These are phyloP conservation scores for Scleroderma bovista DNA, from an alignment of 768 basidiomycete genomes.

Conservation along the genomic window DNA sequence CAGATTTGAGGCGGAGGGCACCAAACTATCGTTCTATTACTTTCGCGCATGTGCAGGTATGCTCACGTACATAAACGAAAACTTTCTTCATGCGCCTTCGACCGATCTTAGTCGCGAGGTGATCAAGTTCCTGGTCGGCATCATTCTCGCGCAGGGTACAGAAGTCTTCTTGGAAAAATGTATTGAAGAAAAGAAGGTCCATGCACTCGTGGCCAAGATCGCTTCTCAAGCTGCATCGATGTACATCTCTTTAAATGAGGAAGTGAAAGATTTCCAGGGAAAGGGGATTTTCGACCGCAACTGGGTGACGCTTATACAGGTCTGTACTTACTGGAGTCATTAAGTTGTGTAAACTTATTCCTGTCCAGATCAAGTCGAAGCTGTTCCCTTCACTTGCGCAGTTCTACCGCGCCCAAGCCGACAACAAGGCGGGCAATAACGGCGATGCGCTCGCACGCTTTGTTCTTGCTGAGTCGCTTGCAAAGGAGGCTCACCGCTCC, in stretches of 20 bases:
- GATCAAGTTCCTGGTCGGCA: slow-evolving; percentile 83
- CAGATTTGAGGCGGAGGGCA: slow-evolving; percentile 82
- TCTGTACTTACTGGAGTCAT: slow-evolving; percentile 21
- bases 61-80: slow-evolving; percentile 98
- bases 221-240: slow-evolving; percentile 76
- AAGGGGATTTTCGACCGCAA: slow-evolving; percentile 94
- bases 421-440: slow-evolving; percentile 69
- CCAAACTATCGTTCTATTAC: slow-evolving; percentile 92
- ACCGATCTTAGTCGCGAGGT: slow-evolving; percentile 93
- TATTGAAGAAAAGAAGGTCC: slow-evolving; percentile 85
- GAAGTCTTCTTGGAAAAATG: slow-evolving; percentile 97
- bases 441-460: slow-evolving; percentile 84
- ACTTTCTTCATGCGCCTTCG: slow-evolving; percentile 96
- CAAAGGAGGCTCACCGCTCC: slow-evolving; percentile 76
- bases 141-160: slow-evolving; percentile 90
- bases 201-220: slow-evolving; percentile 74
- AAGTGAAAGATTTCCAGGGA: slow-evolving; percentile 94
- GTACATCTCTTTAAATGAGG: slow-evolving; percentile 81
- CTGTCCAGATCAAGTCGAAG: slow-evolving; percentile 79
- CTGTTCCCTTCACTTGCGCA: slow-evolving; percentile 83
- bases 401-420: slow-evolving; percentile 79
- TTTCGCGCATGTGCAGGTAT: slow-evolving; percentile 89
- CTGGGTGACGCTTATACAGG: slow-evolving; percentile 87
- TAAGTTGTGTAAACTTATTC: slow-evolving; percentile 1
- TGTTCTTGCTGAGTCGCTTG: slow-evolving; percentile 65